Conservation (phyloP, 257 asterid species). For the Cinchona pubescens region DNA sequence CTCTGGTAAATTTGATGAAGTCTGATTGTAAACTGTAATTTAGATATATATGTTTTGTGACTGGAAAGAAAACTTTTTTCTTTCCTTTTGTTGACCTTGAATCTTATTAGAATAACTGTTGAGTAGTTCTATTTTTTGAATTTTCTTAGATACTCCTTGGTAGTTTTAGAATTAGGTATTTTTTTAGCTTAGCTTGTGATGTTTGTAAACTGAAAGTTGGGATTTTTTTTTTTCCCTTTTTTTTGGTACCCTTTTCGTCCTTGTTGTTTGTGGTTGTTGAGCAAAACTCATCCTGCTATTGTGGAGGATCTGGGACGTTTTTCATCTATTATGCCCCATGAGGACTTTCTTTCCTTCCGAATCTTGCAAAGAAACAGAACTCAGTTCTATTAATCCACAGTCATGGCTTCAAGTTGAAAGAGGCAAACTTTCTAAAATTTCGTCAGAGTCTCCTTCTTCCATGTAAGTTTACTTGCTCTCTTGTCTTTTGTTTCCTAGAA, state of each 20-base stretch:
- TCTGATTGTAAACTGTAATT: conserved; percentile 3
- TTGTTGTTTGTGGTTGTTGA: conserved; percentile 8
- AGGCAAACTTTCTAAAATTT: conserved; percentile 74
- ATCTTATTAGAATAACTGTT: not conserved
- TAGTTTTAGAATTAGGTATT: conserved; percentile 17
- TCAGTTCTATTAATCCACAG: conserved; percentile 75
- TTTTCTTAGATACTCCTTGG: conserved; percentile 19
- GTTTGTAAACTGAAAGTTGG: conserved; percentile 21
- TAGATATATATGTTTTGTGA: not conserved
- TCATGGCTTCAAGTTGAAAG: conserved; percentile 99
- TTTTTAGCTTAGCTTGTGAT: conserved; percentile 20
- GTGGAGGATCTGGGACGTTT: conserved; percentile 96
- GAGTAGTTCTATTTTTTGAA: not conserved
- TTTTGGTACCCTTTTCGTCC: not conserved
- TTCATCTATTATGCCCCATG: conserved; percentile 86
- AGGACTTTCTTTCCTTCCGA: conserved; percentile 83
- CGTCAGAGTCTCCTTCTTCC: conserved; percentile 69
- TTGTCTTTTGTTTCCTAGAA: not conserved
- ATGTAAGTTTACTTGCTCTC: conserved; percentile 45
- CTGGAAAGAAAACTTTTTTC: not conserved
- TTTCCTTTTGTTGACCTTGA: not conserved
- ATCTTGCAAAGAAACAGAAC: conserved; percentile 73
- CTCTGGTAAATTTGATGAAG: conserved; percentile 6
- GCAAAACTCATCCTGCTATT: conserved; percentile 41
- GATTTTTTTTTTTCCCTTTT: conserved; percentile 17